Percentiles rank a stretch among this genome's conserved stretches.
These are phyloP conservation scores for Boletus speciosus DNA, from an alignment of 768 basidiomycete genomes.

Conservation along the genomic window DNA sequence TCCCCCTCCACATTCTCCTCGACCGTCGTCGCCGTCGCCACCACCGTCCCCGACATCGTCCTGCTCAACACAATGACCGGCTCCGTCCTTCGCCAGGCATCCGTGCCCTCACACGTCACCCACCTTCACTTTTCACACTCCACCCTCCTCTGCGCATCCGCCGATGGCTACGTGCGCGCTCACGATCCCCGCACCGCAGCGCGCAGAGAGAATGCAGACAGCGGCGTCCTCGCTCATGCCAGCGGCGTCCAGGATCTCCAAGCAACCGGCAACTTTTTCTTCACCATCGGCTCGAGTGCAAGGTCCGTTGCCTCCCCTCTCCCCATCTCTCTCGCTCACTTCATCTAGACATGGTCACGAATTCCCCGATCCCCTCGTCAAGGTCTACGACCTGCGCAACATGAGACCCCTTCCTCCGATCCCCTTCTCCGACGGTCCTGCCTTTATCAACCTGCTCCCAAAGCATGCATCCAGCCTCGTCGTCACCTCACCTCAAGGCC, in stretches of 20 bases:
- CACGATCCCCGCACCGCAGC: slow-evolving; percentile 66
- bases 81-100: slow-evolving; percentile 51
- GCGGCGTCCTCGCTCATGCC: slow-evolving; percentile 70
- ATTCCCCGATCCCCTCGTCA: slow-evolving; percentile 87
- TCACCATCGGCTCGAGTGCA: slow-evolving; percentile 84
- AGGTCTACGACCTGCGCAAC: slow-evolving; percentile 85
- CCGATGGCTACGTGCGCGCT: slow-evolving; percentile 70
- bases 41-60: slow-evolving; percentile 56
- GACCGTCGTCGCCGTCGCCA: slow-evolving; percentile 58
- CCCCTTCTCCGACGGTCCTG: slow-evolving; percentile 81
- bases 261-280: slow-evolving; percentile 72
- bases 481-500: slow-evolving; percentile 75
- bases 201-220: slow-evolving; percentile 47
- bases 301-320: slow-evolving; percentile 46
- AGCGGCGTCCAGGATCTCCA: slow-evolving; percentile 83
- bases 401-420: slow-evolving; percentile 82
- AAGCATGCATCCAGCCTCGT: slow-evolving; percentile 70
- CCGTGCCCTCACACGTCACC: slow-evolving; percentile 55
- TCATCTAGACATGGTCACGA: slow-evolving; percentile 75
- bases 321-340: slow-evolving; percentile 7
- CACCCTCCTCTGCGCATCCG: slow-evolving; percentile 60
- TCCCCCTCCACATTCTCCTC: slow-evolving; percentile 51
- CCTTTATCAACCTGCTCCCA: slow-evolving; percentile 80
- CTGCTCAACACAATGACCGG: slow-evolving; percentile 78
- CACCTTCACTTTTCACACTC: slow-evolving; percentile 68